Evolutionary conservation across 805 yeast species (phyloP).

Genomic region (Priceomyces castillae): DNA sequence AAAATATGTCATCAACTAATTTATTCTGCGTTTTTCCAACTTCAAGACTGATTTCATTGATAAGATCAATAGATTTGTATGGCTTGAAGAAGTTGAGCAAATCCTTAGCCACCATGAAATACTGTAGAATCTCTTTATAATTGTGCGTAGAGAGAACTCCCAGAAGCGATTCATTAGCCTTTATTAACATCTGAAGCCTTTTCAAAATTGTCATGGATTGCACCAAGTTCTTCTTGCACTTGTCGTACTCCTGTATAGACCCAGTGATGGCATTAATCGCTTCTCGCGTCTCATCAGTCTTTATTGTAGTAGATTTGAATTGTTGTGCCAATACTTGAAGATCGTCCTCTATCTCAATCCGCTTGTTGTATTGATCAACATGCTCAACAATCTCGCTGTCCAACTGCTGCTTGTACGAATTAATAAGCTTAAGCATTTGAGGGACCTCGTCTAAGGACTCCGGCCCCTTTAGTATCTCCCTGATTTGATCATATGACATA

Average conservation of each 20-base stretch:
- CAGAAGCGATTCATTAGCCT: slow-evolving; percentile 64
- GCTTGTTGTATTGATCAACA: slow-evolving; percentile 32
- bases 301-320: slow-evolving; percentile 45
- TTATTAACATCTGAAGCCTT: slow-evolving; percentile 80
- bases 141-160: slow-evolving; percentile 44
- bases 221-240: slow-evolving; percentile 79
- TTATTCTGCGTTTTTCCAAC: slow-evolving; percentile 58
- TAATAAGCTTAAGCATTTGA: slow-evolving; percentile 47
- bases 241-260: slow-evolving; percentile 75
- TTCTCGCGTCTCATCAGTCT: slow-evolving; percentile 55
- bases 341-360: slow-evolving; percentile 26
- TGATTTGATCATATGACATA: slow-evolving; percentile 4
- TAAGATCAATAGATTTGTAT: slow-evolving; percentile 79
- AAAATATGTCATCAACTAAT: slow-evolving; percentile 65
- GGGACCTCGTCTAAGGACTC: slow-evolving; percentile 51
- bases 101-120: slow-evolving; percentile 70
- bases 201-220: slow-evolving; percentile 82
- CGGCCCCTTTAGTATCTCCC: slow-evolving; percentile 23
- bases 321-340: slow-evolving; percentile 41
- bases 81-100: slow-evolving; percentile 70
- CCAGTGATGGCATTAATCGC: slow-evolving; percentile 69
- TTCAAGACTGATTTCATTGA: slow-evolving; percentile 60
- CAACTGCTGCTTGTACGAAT: slow-evolving; percentile 48
- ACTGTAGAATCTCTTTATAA: slow-evolving; percentile 54
- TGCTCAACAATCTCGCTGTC: slow-evolving; percentile 42